Evolutionary conservation across 495 filamentous ascomycete genomes (phyloP), one percentile per base, ranked within the genome.

Genomic region (Clavariopsis aquatica): DNA sequence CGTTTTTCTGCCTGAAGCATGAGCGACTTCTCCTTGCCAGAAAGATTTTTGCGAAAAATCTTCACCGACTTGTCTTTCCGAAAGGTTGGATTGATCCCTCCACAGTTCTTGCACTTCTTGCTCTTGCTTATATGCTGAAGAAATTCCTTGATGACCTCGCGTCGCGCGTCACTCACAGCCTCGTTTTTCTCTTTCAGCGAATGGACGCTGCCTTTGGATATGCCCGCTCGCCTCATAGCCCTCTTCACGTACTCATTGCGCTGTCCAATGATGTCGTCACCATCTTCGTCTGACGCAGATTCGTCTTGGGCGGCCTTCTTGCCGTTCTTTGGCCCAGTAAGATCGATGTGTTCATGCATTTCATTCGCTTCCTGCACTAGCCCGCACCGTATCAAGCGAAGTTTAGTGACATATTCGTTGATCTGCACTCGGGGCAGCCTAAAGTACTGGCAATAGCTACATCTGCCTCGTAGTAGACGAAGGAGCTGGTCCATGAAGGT

Each of bases 401-500:
- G 78, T 76, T 96, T 96, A 81, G 92, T 97, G 49, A 79, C 75
- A 73, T 88, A 92, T 59, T 85, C 78, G 75, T 94, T 89, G 64
- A 95, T 77, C 66, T 89, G 83, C 38, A 82, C 77, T 52, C 88
- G 86, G 22, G 87, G 77, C 75, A 96, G 79, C 70, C 87, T 90
- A 64, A 98, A 82, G 46, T 84, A 84, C 68, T 90, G 87, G 77
- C 95, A 99, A 76, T 93, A 96, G 55, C 87, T 81, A 75, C 95
- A 99, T 78, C 91, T 89, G 43, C 88, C 87, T 56, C 90, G 85
- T 34, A 99, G 80, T 19, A 99, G 78, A 27, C 90, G 85, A 55
- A 93, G 82, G 55, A 90, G 80, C 75, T 96, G 93, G 73, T 95
- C 91, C 80, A 99, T 88, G 75, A 96, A 96, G 0, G 90, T 87